Conservation (phyloP, 495 filamentous ascomycete species). For the Penicilliopsis zonata region DNA sequence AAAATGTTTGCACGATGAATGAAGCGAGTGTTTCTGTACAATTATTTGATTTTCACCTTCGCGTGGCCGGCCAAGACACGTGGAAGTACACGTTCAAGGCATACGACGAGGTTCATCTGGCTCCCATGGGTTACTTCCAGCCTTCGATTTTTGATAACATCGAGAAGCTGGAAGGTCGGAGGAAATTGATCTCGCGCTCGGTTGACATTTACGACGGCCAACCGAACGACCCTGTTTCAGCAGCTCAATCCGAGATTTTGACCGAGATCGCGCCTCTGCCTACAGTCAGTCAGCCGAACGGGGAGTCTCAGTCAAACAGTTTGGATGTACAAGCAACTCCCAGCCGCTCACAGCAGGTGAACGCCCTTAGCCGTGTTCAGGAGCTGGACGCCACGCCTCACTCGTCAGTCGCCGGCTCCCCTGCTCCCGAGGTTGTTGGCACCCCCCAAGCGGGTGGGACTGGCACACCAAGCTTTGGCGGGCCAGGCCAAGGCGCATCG, state of each 20-base stretch:
- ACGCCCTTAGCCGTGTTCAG: constrained; percentile 36
- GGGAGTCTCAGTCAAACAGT: constrained; percentile 12
- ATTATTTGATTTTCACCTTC: constrained; percentile 74
- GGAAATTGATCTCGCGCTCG: constrained; percentile 69
- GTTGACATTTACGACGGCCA: constrained; percentile 87
- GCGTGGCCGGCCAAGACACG: constrained; percentile 78
- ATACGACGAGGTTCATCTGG: constrained; percentile 86
- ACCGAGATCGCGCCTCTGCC: constrained; percentile 51
- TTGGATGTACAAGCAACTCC: constrained; percentile 30
- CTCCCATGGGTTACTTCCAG: constrained; percentile 82
- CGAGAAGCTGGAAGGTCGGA: constrained; percentile 62
- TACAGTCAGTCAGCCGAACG: constrained; percentile 23
- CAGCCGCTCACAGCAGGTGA: constrained; percentile 23
- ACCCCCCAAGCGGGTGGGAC: constrained; percentile 51
- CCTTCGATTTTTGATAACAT: constrained; percentile 75
- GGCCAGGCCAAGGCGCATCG: constrained; percentile 7
- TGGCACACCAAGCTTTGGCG: constrained; percentile 17
- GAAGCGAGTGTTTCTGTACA: constrained; percentile 75
- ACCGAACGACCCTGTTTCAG: constrained; percentile 78
- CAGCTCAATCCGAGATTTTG: constrained; percentile 72
- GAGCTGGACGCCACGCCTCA: constrained; percentile 58
- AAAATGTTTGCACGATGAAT: constrained; percentile 74
- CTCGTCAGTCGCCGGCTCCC: constrained; percentile 77
- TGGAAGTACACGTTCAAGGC: constrained; percentile 86
- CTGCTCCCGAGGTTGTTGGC: constrained; percentile 59